These are phyloP conservation scores for Grammothele lineata DNA, from an alignment of 768 basidiomycete genomes.

Conservation along the genomic window DNA sequence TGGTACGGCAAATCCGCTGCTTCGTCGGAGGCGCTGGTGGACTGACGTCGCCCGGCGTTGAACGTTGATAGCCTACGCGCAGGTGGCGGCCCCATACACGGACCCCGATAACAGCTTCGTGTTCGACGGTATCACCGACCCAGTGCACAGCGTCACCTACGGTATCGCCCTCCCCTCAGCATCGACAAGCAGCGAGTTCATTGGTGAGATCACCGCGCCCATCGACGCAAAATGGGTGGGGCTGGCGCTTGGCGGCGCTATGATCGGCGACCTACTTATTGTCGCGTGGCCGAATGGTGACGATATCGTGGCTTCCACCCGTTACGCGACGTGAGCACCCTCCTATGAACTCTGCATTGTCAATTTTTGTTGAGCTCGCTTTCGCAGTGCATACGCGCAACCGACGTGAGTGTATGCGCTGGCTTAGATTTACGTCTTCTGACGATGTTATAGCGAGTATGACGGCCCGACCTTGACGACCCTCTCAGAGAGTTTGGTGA, in stretches of 20 bases:
- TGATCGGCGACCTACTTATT: conserved; percentile 52
- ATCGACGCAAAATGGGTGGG: conserved; percentile 54
- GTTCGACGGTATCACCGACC: conserved; percentile 37
- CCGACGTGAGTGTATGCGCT: conserved; percentile 38
- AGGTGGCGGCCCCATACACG: conserved; percentile 39
- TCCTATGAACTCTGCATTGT: background rate
- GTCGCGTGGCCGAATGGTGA: conserved; percentile 60
- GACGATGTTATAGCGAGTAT: conserved; percentile 32
- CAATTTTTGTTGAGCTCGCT: too few species aligned
- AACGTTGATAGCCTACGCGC: conserved; percentile 35
- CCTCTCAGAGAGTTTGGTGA: conserved; percentile 45
- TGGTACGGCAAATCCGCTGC: conserved; percentile 27
- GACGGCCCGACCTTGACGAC: conserved; percentile 49
- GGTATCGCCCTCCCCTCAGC: conserved; percentile 53
- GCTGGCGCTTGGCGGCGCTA: conserved; percentile 47
- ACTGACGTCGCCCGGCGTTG: background rate
- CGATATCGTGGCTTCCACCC: conserved; percentile 47
- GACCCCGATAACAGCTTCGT: conserved; percentile 55
- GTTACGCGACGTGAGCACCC: conserved; percentile 47
- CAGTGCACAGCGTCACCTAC: conserved; percentile 30
- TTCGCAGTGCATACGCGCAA: conserved; percentile 45
- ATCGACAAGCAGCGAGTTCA: conserved; percentile 47
- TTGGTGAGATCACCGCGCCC: conserved; percentile 59
- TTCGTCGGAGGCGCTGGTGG: background rate
- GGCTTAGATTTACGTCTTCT: background rate